phyloP scores from a whole-genome alignment of 2,329 filamentous ascomycete genomes.

The Scedosporium boydii region DNA sequence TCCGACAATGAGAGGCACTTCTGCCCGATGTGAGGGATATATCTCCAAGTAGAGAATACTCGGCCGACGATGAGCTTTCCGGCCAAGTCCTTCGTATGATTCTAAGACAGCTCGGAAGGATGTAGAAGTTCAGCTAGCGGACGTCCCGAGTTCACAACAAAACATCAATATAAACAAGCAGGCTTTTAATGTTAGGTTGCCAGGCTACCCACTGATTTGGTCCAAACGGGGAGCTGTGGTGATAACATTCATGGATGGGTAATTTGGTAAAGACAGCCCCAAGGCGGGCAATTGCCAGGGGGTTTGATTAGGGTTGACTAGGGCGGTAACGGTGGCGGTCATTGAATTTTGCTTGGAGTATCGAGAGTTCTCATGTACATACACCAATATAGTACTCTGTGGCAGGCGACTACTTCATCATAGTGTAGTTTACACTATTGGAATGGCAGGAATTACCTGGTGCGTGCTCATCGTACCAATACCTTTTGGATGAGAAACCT shows the following conservation, averaged over 20 bases:
- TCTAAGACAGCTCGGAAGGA: too few species aligned
- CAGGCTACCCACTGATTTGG: neutral
- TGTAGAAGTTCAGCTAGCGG: neutral
- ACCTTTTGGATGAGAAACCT: too few species aligned
- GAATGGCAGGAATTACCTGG: too few species aligned
- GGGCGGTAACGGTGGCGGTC: neutral
- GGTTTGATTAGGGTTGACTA: slow-evolving; percentile 1
- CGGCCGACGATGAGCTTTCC: too few species aligned
- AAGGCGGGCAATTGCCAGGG: neutral
- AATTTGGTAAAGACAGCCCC: neutral
- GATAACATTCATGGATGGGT: neutral
- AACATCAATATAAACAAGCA: neutral
- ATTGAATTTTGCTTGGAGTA: neutral
- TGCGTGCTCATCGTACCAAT: too few species aligned
- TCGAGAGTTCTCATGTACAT: neutral
- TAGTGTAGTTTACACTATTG: too few species aligned
- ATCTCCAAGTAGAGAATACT: neutral
- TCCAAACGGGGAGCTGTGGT: neutral
- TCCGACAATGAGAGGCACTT: neutral
- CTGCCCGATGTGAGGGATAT: neutral
- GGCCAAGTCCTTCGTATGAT: too few species aligned
- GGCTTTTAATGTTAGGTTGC: neutral
- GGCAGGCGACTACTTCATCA: neutral
- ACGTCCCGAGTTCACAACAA: neutral
- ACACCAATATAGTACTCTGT: neutral